Evolutionary conservation across 2,329 filamentous ascomycete genomes (phyloP).

Genomic region (Clathrospora elynae): DNA sequence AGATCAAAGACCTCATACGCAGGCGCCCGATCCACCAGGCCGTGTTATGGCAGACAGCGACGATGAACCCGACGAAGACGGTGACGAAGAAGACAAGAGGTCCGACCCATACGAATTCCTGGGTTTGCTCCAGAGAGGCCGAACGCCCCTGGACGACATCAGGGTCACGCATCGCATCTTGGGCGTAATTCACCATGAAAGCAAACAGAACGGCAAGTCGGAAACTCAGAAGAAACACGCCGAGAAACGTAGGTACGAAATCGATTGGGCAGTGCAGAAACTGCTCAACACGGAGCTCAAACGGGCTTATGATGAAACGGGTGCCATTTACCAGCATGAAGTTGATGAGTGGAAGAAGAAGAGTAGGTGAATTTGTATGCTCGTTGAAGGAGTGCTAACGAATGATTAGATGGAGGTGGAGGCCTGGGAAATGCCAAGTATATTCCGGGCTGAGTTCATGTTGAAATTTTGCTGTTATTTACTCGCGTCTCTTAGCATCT

Average conservation of each 20-base stretch:
- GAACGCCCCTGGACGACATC: conserved; percentile 1
- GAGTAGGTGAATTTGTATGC: neutral
- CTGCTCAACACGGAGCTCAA: conserved; percentile 8
- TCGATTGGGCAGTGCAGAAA: conserved; percentile 6
- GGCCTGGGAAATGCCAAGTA: neutral
- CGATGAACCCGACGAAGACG: neutral
- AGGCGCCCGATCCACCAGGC: neutral
- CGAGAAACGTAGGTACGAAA: conserved; percentile 5
- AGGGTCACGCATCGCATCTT: neutral
- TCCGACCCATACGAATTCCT: conserved; percentile 5
- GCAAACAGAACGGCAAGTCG: neutral
- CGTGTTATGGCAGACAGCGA: neutral
- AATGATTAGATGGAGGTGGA: neutral
- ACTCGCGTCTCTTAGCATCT: too few species aligned
- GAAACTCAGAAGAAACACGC: neutral
- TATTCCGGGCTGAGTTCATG: too few species aligned
- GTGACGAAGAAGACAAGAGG: neutral
- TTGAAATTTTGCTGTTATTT: too few species aligned
- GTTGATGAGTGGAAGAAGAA: conserved; percentile 6
- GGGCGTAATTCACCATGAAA: conserved; percentile 1
- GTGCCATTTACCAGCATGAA: conserved; percentile 2
- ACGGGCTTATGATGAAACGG: conserved; percentile 10
- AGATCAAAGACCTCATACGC: neutral
- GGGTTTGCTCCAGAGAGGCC: neutral
- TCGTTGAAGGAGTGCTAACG: neutral